phyloP scores from a whole-genome alignment of 768 basidiomycete species.

The Hypholoma sublateritium region DNA sequence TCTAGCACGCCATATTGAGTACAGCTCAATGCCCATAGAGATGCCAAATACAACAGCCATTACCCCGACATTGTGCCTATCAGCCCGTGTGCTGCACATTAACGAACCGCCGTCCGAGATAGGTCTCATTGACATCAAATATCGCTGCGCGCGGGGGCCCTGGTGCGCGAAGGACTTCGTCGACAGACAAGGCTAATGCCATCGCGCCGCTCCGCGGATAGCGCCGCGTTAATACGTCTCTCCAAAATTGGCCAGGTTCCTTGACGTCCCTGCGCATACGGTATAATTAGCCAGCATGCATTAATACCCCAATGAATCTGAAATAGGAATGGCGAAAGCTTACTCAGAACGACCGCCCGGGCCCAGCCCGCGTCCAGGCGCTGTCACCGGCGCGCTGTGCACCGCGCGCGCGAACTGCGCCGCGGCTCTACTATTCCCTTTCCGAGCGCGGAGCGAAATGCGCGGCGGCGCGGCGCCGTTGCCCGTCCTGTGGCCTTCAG shows the following conservation, averaged over 20 bases:
- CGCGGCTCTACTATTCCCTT: neutral
- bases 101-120: constrained; percentile 27
- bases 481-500: too few relatives aligned
- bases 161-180: constrained; percentile 22
- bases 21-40: neutral
- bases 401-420: constrained; percentile 8
- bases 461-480: neutral
- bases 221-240: constrained; percentile 17
- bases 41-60: neutral
- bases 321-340: neutral
- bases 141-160: constrained; percentile 16
- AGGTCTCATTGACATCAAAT: constrained; percentile 25
- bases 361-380: neutral
- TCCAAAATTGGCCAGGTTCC: constrained; percentile 21
- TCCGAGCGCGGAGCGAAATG: neutral
- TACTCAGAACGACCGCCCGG: neutral
- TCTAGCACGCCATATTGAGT: constrained; percentile 4
- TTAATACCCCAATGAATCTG: neutral
- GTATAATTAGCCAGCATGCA: neutral
- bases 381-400: neutral
- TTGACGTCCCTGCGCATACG: constrained; percentile 15
- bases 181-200: constrained; percentile 16
- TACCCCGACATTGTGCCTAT: constrained; percentile 4
- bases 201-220: constrained; percentile 8
- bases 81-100: constrained; percentile 10